Base-by-base conservation (phyloP, 2,329 filamentous ascomycete species). In the Aspergillus oerlinghausenensis region DNA sequence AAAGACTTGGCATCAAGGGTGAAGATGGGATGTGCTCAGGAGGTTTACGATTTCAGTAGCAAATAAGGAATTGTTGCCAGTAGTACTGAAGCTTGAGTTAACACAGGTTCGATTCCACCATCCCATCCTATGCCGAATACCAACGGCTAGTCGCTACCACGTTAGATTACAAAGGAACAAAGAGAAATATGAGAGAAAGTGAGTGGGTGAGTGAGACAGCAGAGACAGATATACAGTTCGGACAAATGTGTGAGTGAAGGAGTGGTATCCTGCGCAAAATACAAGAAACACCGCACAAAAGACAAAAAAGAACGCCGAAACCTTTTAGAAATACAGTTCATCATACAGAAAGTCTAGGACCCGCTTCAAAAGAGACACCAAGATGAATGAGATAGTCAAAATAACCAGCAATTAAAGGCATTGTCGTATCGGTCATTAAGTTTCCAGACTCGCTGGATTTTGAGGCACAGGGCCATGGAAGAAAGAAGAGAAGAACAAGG, bases 261-360 rank as follows among this genome's bases (percentile, higher is more conserved):
- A 52, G 64, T 70, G 69, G 68, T 71, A 72, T 71, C 67, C 66
- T 60, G 58, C 57, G 59, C 60, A 62, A 63, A 59, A 63, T 56
- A 55, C 29, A 58, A 55, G 62, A 51, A 56, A 55, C 35, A 47
- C 29, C 52, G 57, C 52, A 58, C 42, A 55, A 14, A 58, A 49
- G 50, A 60, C 32, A 59, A 47, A 56, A 58, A 50, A 42, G 50
- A 60, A 67, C 67, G 64, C 69, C 65, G 63, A 56, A 62, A 45
- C 55, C 63, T 64, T 62, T 59, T 56, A 60, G 63, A 47, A 50
- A 57, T 59, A 60, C 63, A 61, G 51, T 57, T 58, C 68, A 66
- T 65, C 63, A 55, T 65, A 68, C 64, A 68, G 55, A 60, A 45
- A 49, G 42, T 62, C 55, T 60, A 63, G 47, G 50, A 53, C 61